These are phyloP conservation scores for Pseudozyma sp. DNA, from an alignment of 1,284 basidiomycete species.

Conservation along the genomic window DNA sequence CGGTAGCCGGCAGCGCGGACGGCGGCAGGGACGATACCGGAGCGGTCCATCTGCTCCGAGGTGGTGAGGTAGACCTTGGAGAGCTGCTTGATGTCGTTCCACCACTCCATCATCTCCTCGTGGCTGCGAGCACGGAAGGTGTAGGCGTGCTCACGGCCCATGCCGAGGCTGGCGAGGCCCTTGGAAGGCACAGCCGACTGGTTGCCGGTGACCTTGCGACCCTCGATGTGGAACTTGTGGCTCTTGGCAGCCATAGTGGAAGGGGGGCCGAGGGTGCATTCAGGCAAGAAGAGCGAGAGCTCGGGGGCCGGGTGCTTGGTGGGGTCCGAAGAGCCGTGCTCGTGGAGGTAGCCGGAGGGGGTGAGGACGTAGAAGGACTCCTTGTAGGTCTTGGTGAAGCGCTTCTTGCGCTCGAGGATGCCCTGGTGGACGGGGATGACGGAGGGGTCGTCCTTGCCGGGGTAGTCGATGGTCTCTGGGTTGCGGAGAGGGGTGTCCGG, in stretches of 20 bases:
- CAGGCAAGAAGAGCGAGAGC: constrained; percentile 91
- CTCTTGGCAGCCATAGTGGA: constrained; percentile 77
- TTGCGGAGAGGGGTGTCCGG: constrained; percentile 83
- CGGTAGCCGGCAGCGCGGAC: constrained; percentile 87
- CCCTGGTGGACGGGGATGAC: constrained; percentile 90
- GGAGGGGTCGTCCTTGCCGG: constrained; percentile 90
- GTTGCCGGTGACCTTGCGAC: constrained; percentile 80
- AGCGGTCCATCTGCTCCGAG: constrained; percentile 90
- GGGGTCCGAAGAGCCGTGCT: constrained; percentile 85
- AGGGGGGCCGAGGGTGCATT: constrained; percentile 96
- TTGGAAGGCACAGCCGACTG: constrained; percentile 74
- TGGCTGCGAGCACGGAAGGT: constrained; percentile 89
- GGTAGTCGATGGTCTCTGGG: constrained; percentile 80
- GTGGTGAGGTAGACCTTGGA: constrained; percentile 95
- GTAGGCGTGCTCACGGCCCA: constrained; percentile 77
- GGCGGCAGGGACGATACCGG: constrained; percentile 90
- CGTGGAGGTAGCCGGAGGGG: constrained; percentile 93
- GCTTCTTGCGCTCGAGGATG: constrained; percentile 93
- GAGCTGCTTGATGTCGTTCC: constrained; percentile 97
- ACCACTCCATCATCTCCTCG: constrained; percentile 99
- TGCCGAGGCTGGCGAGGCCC: constrained; percentile 73
- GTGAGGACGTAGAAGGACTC: constrained; percentile 87
- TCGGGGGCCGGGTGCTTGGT: constrained; percentile 75
- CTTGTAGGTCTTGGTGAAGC: constrained; percentile 89
- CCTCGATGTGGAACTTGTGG: constrained; percentile 98